Evolutionary conservation across 257 asterid genomes (phyloP).

Genomic region (Solanum bulbocastanum): DNA sequence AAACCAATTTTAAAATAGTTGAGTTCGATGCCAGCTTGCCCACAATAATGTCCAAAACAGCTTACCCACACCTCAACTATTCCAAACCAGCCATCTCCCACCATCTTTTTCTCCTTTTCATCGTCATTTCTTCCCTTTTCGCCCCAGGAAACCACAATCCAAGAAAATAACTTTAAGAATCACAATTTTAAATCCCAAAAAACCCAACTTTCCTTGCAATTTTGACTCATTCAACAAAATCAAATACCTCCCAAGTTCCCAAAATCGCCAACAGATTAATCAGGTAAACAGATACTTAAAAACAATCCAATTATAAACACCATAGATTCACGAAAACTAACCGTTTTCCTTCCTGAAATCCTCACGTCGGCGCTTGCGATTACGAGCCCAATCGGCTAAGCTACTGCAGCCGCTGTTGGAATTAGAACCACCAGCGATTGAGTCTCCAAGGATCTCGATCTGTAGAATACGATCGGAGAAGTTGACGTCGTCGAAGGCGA

Average conservation of each 20-base stretch:
- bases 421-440: background rate
- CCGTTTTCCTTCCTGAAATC: conserved; percentile 1
- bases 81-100: background rate
- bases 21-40: background rate
- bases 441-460: conserved; percentile 4
- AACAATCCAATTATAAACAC: background rate
- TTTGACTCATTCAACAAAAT: background rate
- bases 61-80: background rate
- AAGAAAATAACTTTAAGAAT: background rate
- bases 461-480: background rate
- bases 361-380: conserved; percentile 3
- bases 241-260: background rate
- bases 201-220: background rate
- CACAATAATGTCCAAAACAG: background rate
- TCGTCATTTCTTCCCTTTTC: background rate
- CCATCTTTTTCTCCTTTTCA: background rate
- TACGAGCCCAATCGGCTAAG: conserved; percentile 4
- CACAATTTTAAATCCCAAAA: background rate
- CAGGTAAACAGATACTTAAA: background rate
- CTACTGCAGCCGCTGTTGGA: background rate
- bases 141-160: background rate
- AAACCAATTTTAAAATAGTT: background rate
- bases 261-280: background rate
- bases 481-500: conserved; percentile 5
- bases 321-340: background rate